These are phyloP conservation scores for Yamadazyma dushanensis DNA, from an alignment of 1,139 yeast species.

Conservation along the genomic window DNA sequence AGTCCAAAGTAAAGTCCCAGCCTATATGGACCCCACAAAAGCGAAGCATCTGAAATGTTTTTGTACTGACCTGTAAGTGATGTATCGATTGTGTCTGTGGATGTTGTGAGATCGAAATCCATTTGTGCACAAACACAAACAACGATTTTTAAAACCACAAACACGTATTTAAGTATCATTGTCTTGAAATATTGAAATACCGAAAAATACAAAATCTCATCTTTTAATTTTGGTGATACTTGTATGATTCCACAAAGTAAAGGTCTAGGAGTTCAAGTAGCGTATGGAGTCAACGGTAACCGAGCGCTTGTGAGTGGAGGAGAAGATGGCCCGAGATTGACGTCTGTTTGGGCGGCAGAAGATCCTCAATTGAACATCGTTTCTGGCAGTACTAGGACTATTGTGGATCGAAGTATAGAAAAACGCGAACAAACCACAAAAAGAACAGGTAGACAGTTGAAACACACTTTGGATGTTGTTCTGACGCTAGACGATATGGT, in stretches of 20 bases:
- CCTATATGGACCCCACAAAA: slow-evolving; percentile 90
- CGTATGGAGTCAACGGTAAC: slow-evolving; percentile 39
- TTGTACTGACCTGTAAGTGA: slow-evolving; percentile 24
- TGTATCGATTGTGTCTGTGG: slow-evolving; percentile 8
- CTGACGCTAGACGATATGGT: slow-evolving; percentile 7
- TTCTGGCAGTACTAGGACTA: neutral
- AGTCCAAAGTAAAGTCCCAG: slow-evolving; percentile 85
- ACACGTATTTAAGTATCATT: slow-evolving; percentile 2
- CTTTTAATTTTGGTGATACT: no score
- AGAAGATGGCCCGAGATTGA: neutral
- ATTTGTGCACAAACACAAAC: slow-evolving; percentile 5
- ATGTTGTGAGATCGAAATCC: slow-evolving; percentile 7
- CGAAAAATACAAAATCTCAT: no score
- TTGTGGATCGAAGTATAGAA: neutral
- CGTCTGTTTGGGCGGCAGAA: neutral
- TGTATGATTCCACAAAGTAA: slow-evolving; percentile 48
- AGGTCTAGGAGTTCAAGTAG: slow-evolving; percentile 42
- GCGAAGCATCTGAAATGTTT: slow-evolving; percentile 32
- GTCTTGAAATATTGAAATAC: no score
- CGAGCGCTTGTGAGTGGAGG: slow-evolving; percentile 14
- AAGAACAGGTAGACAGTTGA: neutral
- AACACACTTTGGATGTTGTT: neutral
- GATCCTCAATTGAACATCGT: slow-evolving; percentile 5
- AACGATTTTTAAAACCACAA: neutral
- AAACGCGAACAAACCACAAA: neutral